phyloP scores from a whole-genome alignment of 805 yeast species.

The Metschnikowia proteae region DNA sequence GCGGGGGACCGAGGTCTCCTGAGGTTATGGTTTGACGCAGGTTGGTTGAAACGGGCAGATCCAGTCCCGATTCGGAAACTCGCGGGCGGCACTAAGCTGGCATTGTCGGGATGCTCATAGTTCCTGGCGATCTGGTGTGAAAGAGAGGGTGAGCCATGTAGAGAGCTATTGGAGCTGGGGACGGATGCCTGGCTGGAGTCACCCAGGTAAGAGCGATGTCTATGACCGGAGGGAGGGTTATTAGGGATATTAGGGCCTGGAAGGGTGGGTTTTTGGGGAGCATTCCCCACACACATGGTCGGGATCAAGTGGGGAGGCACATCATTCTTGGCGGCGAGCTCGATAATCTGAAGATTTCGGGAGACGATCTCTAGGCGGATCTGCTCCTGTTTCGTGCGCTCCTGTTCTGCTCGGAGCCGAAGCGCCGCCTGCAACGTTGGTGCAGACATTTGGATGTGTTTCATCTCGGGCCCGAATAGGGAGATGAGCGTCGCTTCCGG shows the following conservation, averaged over 20 bases:
- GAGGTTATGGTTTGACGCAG: slow-evolving; percentile 9
- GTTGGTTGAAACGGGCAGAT: slow-evolving; percentile 13
- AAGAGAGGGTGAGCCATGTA: slow-evolving; percentile 8
- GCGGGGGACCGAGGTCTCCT: slow-evolving; percentile 61
- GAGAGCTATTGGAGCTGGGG: slow-evolving; percentile 3
- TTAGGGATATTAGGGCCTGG: background rate
- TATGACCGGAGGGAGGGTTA: background rate
- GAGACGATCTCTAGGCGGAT: slow-evolving; percentile 62
- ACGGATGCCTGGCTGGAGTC: background rate
- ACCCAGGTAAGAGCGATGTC: slow-evolving; percentile 3
- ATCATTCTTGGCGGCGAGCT: slow-evolving; percentile 55
- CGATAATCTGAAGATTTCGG: slow-evolving; percentile 58
- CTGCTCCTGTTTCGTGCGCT: slow-evolving; percentile 75
- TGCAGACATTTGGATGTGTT: slow-evolving; percentile 55
- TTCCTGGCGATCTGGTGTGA: slow-evolving; percentile 6
- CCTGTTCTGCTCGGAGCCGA: slow-evolving; percentile 64
- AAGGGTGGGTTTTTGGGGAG: slow-evolving; percentile 7
- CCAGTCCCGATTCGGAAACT: slow-evolving; percentile 35
- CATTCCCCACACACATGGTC: slow-evolving; percentile 44
- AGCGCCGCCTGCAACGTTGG: slow-evolving; percentile 56
- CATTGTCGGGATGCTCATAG: slow-evolving; percentile 23
- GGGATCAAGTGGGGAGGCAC: slow-evolving; percentile 67
- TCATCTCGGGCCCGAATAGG: slow-evolving; percentile 51
- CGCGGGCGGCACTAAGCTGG: slow-evolving; percentile 31
- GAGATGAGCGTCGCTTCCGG: slow-evolving; percentile 23